Percentiles rank a stretch among this genome's conserved stretches.
Evolutionary conservation across 2,329 filamentous ascomycete genomes (phyloP).

Genomic region (Venturia nashicola): DNA sequence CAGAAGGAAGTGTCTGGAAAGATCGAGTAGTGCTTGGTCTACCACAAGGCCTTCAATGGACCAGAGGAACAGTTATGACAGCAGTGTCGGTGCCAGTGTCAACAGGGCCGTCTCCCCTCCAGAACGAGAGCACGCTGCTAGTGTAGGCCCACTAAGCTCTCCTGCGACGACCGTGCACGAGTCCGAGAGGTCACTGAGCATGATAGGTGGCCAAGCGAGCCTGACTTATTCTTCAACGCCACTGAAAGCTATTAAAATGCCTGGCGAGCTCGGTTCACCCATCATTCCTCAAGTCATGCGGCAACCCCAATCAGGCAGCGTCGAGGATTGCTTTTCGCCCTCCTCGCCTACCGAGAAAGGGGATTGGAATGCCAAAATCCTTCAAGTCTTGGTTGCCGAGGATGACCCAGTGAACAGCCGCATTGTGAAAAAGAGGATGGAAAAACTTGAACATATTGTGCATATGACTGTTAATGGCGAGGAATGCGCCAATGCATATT

Average conservation of each 20-base stretch:
- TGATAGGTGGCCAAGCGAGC: not conserved
- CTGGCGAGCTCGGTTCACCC: slow-evolving; percentile 2
- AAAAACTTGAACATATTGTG: slow-evolving; percentile 63
- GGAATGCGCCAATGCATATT: slow-evolving; percentile 63
- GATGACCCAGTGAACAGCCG: slow-evolving; percentile 82
- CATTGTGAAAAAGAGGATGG: slow-evolving; percentile 66
- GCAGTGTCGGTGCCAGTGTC: not conserved
- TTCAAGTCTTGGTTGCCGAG: slow-evolving; percentile 68
- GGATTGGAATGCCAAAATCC: slow-evolving; percentile 24
- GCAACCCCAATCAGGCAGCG: not conserved
- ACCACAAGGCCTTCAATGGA: slow-evolving; percentile 10
- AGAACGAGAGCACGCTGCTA: slow-evolving; percentile 30
- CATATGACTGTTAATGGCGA: slow-evolving; percentile 69
- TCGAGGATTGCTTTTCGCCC: not conserved
- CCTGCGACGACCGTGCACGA: slow-evolving; percentile 31
- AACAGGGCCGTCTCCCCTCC: not conserved
- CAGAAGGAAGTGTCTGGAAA: not conserved
- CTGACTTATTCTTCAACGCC: not conserved
- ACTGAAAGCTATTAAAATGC: not conserved
- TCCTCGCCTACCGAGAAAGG: not conserved
- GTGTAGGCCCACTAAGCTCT: slow-evolving; percentile 28
- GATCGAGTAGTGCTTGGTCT: not conserved
- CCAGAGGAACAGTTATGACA: slow-evolving; percentile 13
- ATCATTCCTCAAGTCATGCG: not conserved
- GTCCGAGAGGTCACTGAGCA: slow-evolving; percentile 15